Percentiles rank a stretch among this genome's conserved stretches.
These are phyloP conservation scores for Penicillium samsonianum DNA, from an alignment of 495 filamentous ascomycete genomes.

Conservation along the genomic window DNA sequence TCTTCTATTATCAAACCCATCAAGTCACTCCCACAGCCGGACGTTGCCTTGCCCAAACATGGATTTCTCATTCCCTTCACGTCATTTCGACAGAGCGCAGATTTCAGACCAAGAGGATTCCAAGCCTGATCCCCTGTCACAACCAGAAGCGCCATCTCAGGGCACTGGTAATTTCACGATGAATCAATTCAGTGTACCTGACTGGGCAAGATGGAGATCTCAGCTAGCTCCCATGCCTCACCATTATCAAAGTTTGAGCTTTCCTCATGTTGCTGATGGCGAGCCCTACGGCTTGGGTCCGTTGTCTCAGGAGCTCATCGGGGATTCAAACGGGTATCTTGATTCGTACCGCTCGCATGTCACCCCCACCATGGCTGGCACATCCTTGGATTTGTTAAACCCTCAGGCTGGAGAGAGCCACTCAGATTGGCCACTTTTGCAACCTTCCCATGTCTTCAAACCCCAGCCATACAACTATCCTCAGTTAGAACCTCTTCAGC, in stretches of 20 bases:
- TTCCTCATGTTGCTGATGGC: not conserved
- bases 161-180: conserved; percentile 17
- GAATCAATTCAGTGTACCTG: conserved; percentile 17
- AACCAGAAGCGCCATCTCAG: conserved; percentile 23
- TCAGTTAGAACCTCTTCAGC: not conserved
- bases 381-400: not conserved
- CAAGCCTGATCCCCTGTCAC: conserved; percentile 20
- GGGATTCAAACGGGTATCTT: not conserved
- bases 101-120: conserved; percentile 31
- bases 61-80: conserved; percentile 25
- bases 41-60: conserved; percentile 14
- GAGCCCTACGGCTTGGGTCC: not conserved
- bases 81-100: conserved; percentile 24
- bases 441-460: not conserved
- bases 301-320: conserved; percentile 7
- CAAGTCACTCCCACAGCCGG: not conserved
- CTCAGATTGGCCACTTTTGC: not conserved
- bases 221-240: conserved; percentile 22
- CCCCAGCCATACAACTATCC: not conserved
- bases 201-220: conserved; percentile 33
- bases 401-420: not conserved
- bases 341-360: not conserved
- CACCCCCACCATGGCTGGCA: not conserved
- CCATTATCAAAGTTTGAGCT: conserved; percentile 20
- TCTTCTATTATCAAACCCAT: not conserved